Evolutionary conservation across 2,329 filamentous ascomycete species (phyloP), one percentile per base, ranked within the genome.

Genomic region (Cladophialophora yegresii): DNA sequence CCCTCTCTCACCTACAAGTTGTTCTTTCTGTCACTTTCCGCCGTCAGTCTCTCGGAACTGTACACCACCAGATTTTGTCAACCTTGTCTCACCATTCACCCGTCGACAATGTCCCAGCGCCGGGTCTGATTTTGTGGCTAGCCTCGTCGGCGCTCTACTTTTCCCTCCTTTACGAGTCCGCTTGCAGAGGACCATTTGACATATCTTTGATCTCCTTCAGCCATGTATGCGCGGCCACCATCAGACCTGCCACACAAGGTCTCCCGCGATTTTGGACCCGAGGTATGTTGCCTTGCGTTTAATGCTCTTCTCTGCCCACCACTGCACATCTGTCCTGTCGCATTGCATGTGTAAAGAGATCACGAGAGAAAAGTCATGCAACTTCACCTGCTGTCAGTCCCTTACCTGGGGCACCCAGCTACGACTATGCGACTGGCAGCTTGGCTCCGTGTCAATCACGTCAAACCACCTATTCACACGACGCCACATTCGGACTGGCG

Each of bases 261-360:
- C 33, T 56, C 61, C 22, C 57, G 51, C 36, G 63, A 67, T 9
- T 33, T 59, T 13, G 32, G 45, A 30, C 40, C 62, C 13, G 67
- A 69, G 62, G 67, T 69, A 67, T 54, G 67, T 65, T 47, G 23
- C 13, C 22, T 51, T 49, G 3, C 30, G 45, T 55, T 56, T 50
- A 30, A 6, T 36, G 47, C 20, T 22, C 28, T 4, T 57, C 12
- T 8, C 51, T 54, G 23, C 16, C 20, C 51, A 22, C n/a, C 51
- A 56, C 28, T 50, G 22, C 60, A 49, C 28, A n/a, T 43, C 23
- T 33, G 12, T 51, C 40, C 20, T 59, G n/a, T 49, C 36, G 13
- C 36, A 30, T n/a, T 26, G 20, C 26, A 4, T n/a, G 12, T 16
- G 16, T 20, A 43, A 43, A 43, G 36, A n/a, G 13, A 16, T n/a